Base-by-base conservation (phyloP, 495 filamentous ascomycete species). In the Xylaria palmicola region DNA sequence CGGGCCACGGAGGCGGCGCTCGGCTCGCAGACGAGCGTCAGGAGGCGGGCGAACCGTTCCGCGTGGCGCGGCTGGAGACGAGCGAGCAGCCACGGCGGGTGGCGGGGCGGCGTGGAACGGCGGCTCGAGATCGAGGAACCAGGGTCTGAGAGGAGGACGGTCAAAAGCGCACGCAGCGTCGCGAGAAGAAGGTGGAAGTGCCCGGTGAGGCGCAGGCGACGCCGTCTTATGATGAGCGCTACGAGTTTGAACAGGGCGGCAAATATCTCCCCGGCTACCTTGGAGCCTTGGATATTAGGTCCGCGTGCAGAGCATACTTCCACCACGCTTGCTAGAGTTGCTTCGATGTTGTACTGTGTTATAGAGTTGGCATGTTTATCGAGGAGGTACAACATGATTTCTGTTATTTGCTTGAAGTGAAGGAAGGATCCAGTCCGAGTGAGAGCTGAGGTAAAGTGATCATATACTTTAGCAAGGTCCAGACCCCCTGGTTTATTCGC, bases 21-120 rank as follows among this genome's bases (percentile, higher is more conserved):
- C 13, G 92, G 92, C 55, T 93, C 88, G 71, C 89, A 92, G 54
- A 96, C 82, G 3, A 89, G 80, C 6, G 86, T 89, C 30, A 97
- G 76, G 26, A 95, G 81, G 5, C 90, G 85, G 6, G 89, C 79
- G 71, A 86, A 91, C 27, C 80, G 77, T 40, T 79, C 74, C 4
- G 88, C 88, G 57, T 91, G 82, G 1, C 72, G 70, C 32, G 82
- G 75, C 10, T 74, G 55, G 30, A 74, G 56, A 48, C 60, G 77
- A 57, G 56, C 49, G 17, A 64, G 43, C 1, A 74, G 66, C 70
- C 68, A 69, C n/a, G 62, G 68, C 15, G 59, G 68, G 20, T 51
- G 43, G 17, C 32, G 43, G 10, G 62, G 56, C 8, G 7, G 44
- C 64, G 79, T 62, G 65, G 76, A 62, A 27, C 59, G 39, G 39